phyloP scores from a whole-genome alignment of 768 basidiomycete genomes.

The Phylloporus sp. region DNA sequence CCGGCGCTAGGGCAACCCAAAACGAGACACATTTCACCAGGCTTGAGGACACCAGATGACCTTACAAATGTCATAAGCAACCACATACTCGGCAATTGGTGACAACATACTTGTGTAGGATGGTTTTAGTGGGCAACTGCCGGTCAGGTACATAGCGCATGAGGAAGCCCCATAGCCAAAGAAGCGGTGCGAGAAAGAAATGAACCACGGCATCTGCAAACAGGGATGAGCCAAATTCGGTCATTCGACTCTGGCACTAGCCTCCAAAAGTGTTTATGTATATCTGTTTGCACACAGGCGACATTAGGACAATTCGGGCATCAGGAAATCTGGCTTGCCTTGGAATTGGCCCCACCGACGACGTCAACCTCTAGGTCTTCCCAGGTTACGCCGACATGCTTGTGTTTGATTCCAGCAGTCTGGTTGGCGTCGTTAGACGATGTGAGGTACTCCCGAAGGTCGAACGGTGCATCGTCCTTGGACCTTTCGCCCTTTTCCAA shows the following conservation, averaged over 20 bases:
- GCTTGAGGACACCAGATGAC: conserved; percentile 64
- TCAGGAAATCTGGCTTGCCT: conserved; percentile 36
- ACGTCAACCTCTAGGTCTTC: conserved; percentile 63
- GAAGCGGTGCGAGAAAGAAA: conserved; percentile 51
- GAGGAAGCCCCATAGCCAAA: conserved; percentile 45
- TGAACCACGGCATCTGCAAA: conserved; percentile 45
- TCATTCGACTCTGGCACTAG: conserved; percentile 18
- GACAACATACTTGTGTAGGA: conserved; percentile 52
- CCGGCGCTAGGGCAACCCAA: conserved; percentile 82
- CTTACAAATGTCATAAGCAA: conserved; percentile 29
- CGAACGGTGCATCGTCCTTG: conserved; percentile 39
- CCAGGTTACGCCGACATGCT: conserved; percentile 76
- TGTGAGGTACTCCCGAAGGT: conserved; percentile 65
- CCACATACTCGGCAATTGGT: background rate
- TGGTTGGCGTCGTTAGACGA: conserved; percentile 66
- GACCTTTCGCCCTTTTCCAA: conserved; percentile 40
- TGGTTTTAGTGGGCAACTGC: conserved; percentile 42
- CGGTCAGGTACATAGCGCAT: conserved; percentile 38
- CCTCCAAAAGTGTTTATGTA: conserved; percentile 60
- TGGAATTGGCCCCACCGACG: conserved; percentile 50
- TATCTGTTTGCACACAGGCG: conserved; percentile 30
- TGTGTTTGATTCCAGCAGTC: conserved; percentile 63
- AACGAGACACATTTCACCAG: conserved; percentile 85
- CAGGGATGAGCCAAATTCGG: background rate
- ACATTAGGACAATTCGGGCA: background rate